These are phyloP conservation scores for Prunus mongolica DNA, from an alignment of 306 rosid genomes.

Conservation along the genomic window DNA sequence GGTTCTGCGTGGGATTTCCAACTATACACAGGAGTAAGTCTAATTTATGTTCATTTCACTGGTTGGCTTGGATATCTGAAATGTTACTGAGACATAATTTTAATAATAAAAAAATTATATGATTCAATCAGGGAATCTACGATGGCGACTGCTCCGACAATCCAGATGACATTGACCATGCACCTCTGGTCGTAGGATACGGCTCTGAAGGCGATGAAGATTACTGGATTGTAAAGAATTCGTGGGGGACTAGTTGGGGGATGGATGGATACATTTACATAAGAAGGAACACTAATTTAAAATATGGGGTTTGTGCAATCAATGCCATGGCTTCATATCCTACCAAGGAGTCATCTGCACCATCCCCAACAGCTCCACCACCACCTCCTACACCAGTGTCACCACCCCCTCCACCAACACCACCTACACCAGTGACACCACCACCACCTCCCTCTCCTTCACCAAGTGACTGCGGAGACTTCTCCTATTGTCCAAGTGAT, in stretches of 20 bases:
- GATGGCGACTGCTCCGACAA: slow-evolving; percentile 72
- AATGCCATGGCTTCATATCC: slow-evolving; percentile 76
- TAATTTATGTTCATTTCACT: background rate
- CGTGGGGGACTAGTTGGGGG: slow-evolving; percentile 88
- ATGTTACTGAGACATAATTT: background rate
- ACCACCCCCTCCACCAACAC: slow-evolving; percentile 27
- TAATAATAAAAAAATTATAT: background rate
- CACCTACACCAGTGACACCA: slow-evolving; percentile 5
- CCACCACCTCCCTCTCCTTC: slow-evolving; percentile 62
- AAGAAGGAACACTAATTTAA: slow-evolving; percentile 51
- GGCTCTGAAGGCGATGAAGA: slow-evolving; percentile 65
- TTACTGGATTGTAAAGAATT: slow-evolving; percentile 84
- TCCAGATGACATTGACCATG: slow-evolving; percentile 73
- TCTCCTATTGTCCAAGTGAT: slow-evolving; percentile 49
- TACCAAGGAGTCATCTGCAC: slow-evolving; percentile 56
- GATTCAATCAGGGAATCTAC: slow-evolving; percentile 59
- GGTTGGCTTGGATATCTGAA: background rate
- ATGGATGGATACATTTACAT: slow-evolving; percentile 57
- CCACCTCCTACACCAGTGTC: slow-evolving; percentile 32
- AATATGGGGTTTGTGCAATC: slow-evolving; percentile 70
- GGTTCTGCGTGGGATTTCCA: slow-evolving; percentile 69
- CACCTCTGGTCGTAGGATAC: slow-evolving; percentile 64
- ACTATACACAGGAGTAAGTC: slow-evolving; percentile 65
- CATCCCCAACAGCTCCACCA: slow-evolving; percentile 53
- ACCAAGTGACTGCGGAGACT: slow-evolving; percentile 67